These are phyloP conservation scores for Zygosaccharomyces bailii DNA, from an alignment of 805 yeast genomes.

Conservation along the genomic window DNA sequence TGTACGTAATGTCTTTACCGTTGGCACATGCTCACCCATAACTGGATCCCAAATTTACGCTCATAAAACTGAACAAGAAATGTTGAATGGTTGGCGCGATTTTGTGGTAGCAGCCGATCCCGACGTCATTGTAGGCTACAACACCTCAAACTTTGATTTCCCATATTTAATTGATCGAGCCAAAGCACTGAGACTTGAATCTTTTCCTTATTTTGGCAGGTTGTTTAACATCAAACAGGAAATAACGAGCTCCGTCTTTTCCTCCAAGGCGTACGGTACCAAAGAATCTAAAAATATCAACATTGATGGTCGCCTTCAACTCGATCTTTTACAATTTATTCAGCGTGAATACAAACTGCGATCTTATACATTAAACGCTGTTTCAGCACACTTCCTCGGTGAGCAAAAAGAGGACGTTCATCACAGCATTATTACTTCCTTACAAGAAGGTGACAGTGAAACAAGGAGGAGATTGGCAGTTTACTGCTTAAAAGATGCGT, in stretches of 20 bases:
- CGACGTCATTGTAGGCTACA: conserved; percentile 95
- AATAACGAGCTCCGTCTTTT: conserved; percentile 74
- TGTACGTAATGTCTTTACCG: conserved; percentile 90
- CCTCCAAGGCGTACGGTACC: conserved; percentile 95
- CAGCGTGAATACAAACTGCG: conserved; percentile 94
- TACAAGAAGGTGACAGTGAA: conserved; percentile 89
- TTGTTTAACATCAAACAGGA: conserved; percentile 66
- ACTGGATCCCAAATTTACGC: conserved; percentile 89
- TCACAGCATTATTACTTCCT: conserved; percentile 90
- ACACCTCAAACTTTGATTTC: conserved; percentile 89
- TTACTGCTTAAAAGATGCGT: conserved; percentile 95
- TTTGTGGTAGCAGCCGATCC: conserved; percentile 86
- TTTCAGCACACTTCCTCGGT: conserved; percentile 85
- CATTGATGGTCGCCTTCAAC: conserved; percentile 93
- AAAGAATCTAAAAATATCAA: conserved; percentile 88
- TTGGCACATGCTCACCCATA: conserved; percentile 85
- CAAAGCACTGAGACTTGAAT: conserved; percentile 54
- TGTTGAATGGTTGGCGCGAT: conserved; percentile 83
- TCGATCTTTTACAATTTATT: conserved; percentile 86
- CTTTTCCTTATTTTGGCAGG: conserved; percentile 87
- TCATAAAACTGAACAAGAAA: conserved; percentile 68
- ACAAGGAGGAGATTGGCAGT: conserved; percentile 94
- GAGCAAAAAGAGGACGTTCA: conserved; percentile 99
- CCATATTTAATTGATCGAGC: conserved; percentile 93
- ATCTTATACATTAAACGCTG: conserved; percentile 92